These are phyloP conservation scores for Gentiana macrophylla DNA, from an alignment of 257 asterid species.

Conservation along the genomic window DNA sequence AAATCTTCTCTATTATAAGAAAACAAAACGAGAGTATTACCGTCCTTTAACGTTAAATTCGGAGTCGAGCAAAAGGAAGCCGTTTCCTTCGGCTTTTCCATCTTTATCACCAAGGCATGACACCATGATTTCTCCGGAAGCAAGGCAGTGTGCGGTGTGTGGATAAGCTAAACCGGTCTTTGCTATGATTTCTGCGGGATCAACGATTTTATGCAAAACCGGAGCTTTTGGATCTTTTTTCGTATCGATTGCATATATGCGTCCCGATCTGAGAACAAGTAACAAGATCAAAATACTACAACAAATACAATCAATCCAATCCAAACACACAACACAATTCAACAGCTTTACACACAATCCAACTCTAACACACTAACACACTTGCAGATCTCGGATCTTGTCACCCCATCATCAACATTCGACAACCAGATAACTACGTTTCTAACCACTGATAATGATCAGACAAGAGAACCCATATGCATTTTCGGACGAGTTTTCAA, in stretches of 20 bases:
- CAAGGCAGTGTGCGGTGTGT: constrained; percentile 97
- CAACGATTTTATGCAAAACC: constrained; percentile 55
- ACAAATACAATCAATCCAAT: no score
- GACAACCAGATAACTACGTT: no score
- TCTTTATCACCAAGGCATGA: constrained; percentile 96
- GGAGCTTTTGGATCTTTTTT: constrained; percentile 80
- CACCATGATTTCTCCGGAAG: constrained; percentile 94
- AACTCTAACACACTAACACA: no score
- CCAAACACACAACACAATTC: no score
- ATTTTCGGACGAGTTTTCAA: no score
- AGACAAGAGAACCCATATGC: no score
- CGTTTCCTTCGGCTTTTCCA: constrained; percentile 91
- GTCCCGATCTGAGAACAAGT: constrained; percentile 63
- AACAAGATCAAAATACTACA: no score
- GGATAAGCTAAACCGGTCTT: constrained; percentile 96
- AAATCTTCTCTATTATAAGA: not conserved
- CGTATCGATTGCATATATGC: constrained; percentile 88
- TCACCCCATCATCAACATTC: no score
- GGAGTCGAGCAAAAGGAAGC: constrained; percentile 83
- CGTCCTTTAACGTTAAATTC: constrained; percentile 96
- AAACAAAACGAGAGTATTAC: constrained; percentile 18
- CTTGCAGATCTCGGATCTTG: no score
- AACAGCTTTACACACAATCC: no score
- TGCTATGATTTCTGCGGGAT: constrained; percentile 52
- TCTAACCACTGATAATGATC: no score